Conservation (phyloP, 192 early-diverging fungal species). For the Physocladia obscura region DNA sequence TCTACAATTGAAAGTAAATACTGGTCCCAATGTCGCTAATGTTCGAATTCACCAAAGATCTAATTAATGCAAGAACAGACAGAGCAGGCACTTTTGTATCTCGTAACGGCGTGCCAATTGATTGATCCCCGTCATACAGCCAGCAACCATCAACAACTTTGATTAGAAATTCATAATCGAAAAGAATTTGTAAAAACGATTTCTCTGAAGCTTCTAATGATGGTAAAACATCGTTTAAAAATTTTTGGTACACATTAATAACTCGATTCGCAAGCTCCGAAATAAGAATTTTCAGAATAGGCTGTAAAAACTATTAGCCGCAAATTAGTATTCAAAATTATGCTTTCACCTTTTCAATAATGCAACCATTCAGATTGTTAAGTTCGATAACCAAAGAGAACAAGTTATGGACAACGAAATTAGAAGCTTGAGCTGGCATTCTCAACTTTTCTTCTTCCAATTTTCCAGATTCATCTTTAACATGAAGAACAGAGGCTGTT, state of each 20-base stretch:
- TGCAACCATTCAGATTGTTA: constrained; percentile 41
- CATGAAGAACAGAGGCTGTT: neutral
- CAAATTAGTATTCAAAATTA: too few relatives aligned
- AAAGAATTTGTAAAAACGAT: constrained; percentile 64
- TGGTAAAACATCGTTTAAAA: constrained; percentile 11
- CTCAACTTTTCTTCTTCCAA: constrained; percentile 3
- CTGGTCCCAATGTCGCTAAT: too few relatives aligned
- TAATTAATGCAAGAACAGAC: neutral
- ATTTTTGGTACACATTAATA: constrained; percentile 11
- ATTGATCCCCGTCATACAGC: neutral
- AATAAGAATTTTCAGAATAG: constrained; percentile 15
- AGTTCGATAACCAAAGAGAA: constrained; percentile 48
- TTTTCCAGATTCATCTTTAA: constrained; percentile 7
- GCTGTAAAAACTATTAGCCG: neutral
- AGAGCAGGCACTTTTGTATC: constrained; percentile 2
- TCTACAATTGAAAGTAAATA: too few relatives aligned
- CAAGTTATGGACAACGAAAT: constrained; percentile 38
- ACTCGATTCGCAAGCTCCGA: constrained; percentile 21
- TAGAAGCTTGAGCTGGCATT: constrained; percentile 47
- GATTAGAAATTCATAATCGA: constrained; percentile 57
- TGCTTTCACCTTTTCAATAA: constrained; percentile 48
- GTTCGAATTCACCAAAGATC: neutral
- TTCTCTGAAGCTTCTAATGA: constrained; percentile 42
- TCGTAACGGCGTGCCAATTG: neutral
- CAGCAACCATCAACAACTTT: constrained; percentile 45